Percentiles rank a stretch among this genome's conserved stretches.
phyloP scores from a whole-genome alignment of 345 rosid species.

The Psidium guajava region DNA sequence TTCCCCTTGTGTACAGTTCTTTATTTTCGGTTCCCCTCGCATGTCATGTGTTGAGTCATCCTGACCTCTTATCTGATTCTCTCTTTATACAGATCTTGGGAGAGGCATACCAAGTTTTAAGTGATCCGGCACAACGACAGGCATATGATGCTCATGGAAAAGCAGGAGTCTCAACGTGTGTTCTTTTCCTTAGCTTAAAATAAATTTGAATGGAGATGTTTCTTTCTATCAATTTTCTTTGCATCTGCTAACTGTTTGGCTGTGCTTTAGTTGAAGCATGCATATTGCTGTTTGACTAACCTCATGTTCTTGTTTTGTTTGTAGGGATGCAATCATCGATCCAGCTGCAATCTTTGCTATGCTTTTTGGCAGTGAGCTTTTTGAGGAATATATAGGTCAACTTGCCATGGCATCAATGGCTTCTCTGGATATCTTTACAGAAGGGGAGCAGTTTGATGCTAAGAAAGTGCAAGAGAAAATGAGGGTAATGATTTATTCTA shows the following conservation, averaged over 20 bases:
- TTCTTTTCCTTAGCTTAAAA: conserved; percentile 16
- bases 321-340: conserved; percentile 84
- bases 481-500: conserved; percentile 35
- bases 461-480: conserved; percentile 86
- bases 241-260: not conserved
- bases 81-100: conserved; percentile 58
- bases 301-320: not conserved
- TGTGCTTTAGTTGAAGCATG: not conserved
- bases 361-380: conserved; percentile 99
- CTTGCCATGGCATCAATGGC: conserved; percentile 99
- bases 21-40: not conserved
- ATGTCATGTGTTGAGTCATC: not conserved
- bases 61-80: not conserved
- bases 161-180: conserved; percentile 92
- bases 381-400: conserved; percentile 89
- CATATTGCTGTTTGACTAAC: not conserved
- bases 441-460: conserved; percentile 76
- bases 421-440: conserved; percentile 76
- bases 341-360: conserved; percentile 95
- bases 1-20: not conserved
- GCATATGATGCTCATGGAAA: conserved; percentile 91
- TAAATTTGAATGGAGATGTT: not conserved
- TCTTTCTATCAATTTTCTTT: not conserved
- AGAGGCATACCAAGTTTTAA: conserved; percentile 95
- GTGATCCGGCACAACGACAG: conserved; percentile 84